These are phyloP conservation scores for Schizophyllum commune DNA, from an alignment of 1,284 basidiomycete species.

Conservation along the genomic window DNA sequence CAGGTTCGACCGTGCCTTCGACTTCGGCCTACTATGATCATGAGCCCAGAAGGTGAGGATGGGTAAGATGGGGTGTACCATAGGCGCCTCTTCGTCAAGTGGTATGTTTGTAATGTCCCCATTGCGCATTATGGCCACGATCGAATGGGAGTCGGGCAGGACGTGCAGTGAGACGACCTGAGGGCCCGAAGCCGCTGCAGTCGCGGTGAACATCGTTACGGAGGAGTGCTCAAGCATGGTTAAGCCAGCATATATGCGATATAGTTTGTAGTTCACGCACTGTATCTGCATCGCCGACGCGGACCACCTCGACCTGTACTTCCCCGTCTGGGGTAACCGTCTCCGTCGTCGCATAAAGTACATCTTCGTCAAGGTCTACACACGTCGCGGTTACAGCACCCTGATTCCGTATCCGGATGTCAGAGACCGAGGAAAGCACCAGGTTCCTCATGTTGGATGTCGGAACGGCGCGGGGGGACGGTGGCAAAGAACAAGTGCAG, in stretches of 20 bases:
- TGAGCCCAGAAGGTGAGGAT: neutral
- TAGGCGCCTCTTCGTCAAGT: conserved; percentile 44
- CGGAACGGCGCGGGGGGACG: neutral
- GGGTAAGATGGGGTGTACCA: conserved; percentile 24
- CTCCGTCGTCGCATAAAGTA: conserved; percentile 56
- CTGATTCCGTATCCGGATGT: conserved; percentile 19
- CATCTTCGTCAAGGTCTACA: conserved; percentile 63
- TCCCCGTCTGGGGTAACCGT: conserved; percentile 37
- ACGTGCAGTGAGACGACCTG: conserved; percentile 59
- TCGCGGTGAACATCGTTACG: conserved; percentile 28
- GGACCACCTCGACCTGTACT: conserved; percentile 57
- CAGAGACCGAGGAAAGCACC: conserved; percentile 29
- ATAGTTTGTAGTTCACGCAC: conserved; percentile 5
- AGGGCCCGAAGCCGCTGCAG: conserved; percentile 19
- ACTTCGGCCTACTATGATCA: conserved; percentile 44
- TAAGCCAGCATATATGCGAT: neutral
- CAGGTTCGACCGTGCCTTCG: conserved; percentile 82
- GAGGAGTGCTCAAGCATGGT: conserved; percentile 16
- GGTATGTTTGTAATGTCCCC: conserved; percentile 74
- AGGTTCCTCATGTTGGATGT: conserved; percentile 33
- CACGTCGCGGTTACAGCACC: conserved; percentile 38
- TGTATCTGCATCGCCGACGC: conserved; percentile 23
- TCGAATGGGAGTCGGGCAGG: conserved; percentile 55
- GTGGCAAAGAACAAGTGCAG: too few species aligned
- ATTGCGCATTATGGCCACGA: conserved; percentile 59